Conservation (phyloP, 805 yeast genomes). For the Candida glaebosa region DNA sequence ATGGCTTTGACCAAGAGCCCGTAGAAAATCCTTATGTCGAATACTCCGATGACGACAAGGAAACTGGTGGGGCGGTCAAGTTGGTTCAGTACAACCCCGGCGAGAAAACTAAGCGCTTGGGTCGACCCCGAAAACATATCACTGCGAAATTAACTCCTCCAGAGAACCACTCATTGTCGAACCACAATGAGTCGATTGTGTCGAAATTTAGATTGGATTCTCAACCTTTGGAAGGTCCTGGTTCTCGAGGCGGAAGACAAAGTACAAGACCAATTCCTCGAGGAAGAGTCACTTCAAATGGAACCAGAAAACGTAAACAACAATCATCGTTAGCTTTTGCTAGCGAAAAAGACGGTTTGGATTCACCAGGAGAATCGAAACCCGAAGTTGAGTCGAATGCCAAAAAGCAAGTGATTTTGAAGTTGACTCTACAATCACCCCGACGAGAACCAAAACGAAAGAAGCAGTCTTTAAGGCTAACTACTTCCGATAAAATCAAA, state of each 20-base stretch:
- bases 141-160: constrained; percentile 17
- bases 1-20: constrained; percentile 1
- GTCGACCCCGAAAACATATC: constrained; percentile 32
- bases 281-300: constrained; percentile 24
- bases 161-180: constrained; percentile 19
- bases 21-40: constrained; percentile 1
- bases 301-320: constrained; percentile 1
- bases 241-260: constrained; percentile 35
- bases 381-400: not conserved
- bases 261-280: constrained; percentile 16
- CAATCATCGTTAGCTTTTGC: constrained; percentile 1
- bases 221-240: constrained; percentile 35
- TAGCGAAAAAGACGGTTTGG: not conserved
- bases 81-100: constrained; percentile 32
- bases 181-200: constrained; percentile 26
- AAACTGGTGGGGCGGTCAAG: constrained; percentile 6
- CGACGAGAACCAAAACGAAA: constrained; percentile 1
- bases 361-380: not conserved
- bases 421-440: constrained; percentile 4
- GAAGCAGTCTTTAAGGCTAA: constrained; percentile 1
- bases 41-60: constrained; percentile 3
- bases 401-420: constrained; percentile 1
- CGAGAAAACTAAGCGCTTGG: constrained; percentile 29
- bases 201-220: constrained; percentile 33
- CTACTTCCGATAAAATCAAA: constrained; percentile 1